Evolutionary conservation across 495 filamentous ascomycete genomes (phyloP).

Genomic region (Penicillium lividum): DNA sequence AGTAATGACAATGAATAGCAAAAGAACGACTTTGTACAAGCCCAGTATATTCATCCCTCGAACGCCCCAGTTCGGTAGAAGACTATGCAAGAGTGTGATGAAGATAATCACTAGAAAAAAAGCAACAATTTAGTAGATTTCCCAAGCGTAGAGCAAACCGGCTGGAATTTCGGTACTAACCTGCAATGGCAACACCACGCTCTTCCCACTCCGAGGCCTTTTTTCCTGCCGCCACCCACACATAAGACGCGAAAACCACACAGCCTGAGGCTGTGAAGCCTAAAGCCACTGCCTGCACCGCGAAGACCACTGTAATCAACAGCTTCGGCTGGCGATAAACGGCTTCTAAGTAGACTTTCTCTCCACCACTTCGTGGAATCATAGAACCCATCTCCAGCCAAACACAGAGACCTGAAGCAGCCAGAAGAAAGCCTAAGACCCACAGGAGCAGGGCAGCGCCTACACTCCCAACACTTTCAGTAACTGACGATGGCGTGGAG

Average conservation of each 20-base stretch:
- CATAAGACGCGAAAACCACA: constrained; percentile 39
- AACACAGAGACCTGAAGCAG: constrained; percentile 58
- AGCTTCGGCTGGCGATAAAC: constrained; percentile 65
- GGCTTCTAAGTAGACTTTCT: constrained; percentile 74
- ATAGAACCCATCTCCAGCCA: constrained; percentile 68
- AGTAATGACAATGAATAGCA: constrained; percentile 43
- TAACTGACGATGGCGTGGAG: constrained; percentile 64
- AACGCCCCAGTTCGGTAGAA: constrained; percentile 30
- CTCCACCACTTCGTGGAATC: constrained; percentile 65
- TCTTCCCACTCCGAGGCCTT: constrained; percentile 34
- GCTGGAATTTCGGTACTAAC: too few relatives aligned
- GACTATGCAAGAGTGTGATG: constrained; percentile 33
- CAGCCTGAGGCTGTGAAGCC: constrained; percentile 57
- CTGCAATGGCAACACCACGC: constrained; percentile 30
- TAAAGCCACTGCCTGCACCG: constrained; percentile 62
- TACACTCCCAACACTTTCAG: constrained; percentile 62
- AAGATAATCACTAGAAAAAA: constrained; percentile 20
- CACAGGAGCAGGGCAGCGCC: constrained; percentile 63
- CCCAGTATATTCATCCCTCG: constrained; percentile 39
- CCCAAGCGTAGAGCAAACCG: too few relatives aligned
- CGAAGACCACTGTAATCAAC: constrained; percentile 63
- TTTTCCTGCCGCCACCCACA: constrained; percentile 35
- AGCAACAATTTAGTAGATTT: too few relatives aligned
- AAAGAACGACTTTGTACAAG: constrained; percentile 38
- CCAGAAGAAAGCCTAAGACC: constrained; percentile 59